Evolutionary conservation across 1,284 basidiomycete species (phyloP), one percentile per base, ranked within the genome.

Genomic region (Paramarasmius palmivorus): DNA sequence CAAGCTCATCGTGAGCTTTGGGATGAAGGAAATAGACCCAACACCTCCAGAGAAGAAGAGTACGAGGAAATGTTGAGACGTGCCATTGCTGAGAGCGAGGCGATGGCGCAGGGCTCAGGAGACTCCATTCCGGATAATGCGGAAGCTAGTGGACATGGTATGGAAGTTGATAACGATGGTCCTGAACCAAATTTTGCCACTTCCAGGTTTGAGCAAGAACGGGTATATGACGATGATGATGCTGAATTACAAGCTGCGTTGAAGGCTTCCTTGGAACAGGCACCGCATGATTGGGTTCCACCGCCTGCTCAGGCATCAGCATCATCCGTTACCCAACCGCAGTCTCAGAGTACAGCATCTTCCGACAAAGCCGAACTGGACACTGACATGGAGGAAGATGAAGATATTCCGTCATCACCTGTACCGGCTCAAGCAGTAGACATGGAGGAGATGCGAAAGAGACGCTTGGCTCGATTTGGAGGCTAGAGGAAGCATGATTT

Each of bases 181-280:
- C 44, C 50, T 19, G 20, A 35, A 32, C 9, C 32, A n/a, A 34
- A 17, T 19, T 19, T n/a, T 15, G 35, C n/a, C 23, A 32, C 26
- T 32, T 37, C 14, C 38, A 8, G 52, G 60, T 45, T 57, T 62
- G 49, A 57, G 57, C 50, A 56, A 58, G 64, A 70, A 45, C 64
- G 79, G 47, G 81, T 85, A 36, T 91, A 93, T 60, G 92, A 94
- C 60, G 91, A 95, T 59, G 93, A 95, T 59, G 93, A 96, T 61
- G 84, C 79, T 34, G 88, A 92, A 63, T 72, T 95, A 35, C 90
- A 95, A 68, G 90, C 91, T 20, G 93, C 93, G 12, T 72, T 96
- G 50, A 85, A 78, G 63, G 93, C 92, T 2, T 93, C 91, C 39
- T 73, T 95, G 60, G 88, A 88, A 61, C 76, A 77, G 40, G 66